Evolutionary conservation across 495 filamentous ascomycete species (phyloP).

Genomic region (Podospora didyma): DNA sequence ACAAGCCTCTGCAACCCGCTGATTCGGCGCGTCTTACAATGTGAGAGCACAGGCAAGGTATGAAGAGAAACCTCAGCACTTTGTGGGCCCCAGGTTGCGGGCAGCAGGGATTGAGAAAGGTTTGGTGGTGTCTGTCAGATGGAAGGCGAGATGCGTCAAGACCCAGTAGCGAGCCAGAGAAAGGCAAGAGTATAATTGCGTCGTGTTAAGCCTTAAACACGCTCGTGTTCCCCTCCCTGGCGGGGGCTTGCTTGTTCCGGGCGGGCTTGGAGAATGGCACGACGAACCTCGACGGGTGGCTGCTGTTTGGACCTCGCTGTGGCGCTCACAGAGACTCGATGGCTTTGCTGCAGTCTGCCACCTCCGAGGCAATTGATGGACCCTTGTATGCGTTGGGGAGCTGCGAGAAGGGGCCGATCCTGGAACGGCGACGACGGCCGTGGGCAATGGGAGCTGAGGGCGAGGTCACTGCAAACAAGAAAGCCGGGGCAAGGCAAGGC

Average conservation of each 20-base stretch:
- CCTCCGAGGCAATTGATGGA: background rate
- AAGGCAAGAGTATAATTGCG: background rate
- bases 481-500: no score
- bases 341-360: background rate
- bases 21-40: background rate
- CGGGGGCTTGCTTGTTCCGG: background rate
- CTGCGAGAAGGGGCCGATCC: no score
- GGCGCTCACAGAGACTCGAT: background rate
- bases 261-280: background rate
- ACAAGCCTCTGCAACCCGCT: background rate
- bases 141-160: background rate
- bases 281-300: background rate
- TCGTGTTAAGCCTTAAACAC: background rate
- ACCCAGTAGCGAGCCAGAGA: background rate
- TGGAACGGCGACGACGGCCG: no score
- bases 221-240: background rate
- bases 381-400: no score
- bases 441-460: no score
- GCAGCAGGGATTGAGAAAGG: no score
- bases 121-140: background rate
- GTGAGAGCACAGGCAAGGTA: background rate
- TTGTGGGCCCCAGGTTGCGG: no score
- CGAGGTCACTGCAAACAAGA: no score
- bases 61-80: no score
- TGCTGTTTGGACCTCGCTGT: background rate